phyloP scores from a whole-genome alignment of 106 monocot genomes.

The Allium sativum region DNA sequence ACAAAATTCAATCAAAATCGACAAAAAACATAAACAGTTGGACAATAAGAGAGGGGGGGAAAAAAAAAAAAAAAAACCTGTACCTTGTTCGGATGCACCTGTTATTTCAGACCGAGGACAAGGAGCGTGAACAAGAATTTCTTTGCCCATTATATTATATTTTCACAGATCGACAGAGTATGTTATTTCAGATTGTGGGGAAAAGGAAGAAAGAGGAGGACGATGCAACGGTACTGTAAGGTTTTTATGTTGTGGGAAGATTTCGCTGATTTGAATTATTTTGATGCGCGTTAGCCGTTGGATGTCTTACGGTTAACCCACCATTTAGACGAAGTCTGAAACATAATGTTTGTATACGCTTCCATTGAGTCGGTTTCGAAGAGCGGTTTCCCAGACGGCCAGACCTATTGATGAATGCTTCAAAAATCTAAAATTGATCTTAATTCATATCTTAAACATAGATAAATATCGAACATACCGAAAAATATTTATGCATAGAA shows the following conservation, averaged over 20 bases:
- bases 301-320: background rate
- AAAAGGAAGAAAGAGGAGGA: conserved; percentile 15
- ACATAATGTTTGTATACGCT: too few species aligned
- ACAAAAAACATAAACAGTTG: background rate
- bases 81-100: background rate
- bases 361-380: too few species aligned
- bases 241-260: background rate
- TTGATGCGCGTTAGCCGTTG: background rate
- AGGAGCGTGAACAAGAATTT: background rate
- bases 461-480: too few species aligned
- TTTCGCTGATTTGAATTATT: conserved; percentile 30
- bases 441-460: too few species aligned
- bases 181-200: background rate
- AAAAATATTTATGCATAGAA: too few species aligned
- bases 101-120: background rate
- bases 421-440: too few species aligned
- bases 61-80: background rate
- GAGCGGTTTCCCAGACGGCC: too few species aligned
- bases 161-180: background rate
- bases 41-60: background rate
- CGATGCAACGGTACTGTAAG: conserved; percentile 6
- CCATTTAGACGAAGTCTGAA: too few species aligned
- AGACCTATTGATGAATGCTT: too few species aligned
- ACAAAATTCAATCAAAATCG: background rate
- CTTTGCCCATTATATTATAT: background rate